A percentile compares a stretch with the other conserved stretches of the same genome.
These are phyloP conservation scores for Debaryomyces maramus DNA, from an alignment of 805 yeast genomes.

Conservation along the genomic window DNA sequence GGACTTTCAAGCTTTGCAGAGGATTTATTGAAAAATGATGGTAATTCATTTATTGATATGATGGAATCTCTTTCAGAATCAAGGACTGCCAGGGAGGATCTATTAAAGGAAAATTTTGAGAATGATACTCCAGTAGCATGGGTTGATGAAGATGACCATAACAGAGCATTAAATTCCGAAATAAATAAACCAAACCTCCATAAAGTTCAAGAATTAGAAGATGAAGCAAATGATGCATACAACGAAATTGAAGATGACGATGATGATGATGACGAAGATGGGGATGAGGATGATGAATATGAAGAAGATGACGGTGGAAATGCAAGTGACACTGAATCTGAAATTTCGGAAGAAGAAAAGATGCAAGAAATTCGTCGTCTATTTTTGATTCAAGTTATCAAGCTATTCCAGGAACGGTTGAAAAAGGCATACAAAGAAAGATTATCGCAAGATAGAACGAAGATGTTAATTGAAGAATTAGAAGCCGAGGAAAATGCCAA, in stretches of 20 bases:
- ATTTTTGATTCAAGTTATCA: constrained; percentile 77
- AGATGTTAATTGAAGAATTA: constrained; percentile 61
- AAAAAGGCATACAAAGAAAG: constrained; percentile 76
- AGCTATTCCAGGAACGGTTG: constrained; percentile 71
- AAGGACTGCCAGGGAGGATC: constrained; percentile 31
- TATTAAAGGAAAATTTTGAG: constrained; percentile 15
- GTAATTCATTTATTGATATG: constrained; percentile 73
- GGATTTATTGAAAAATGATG: constrained; percentile 73
- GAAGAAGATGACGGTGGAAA: constrained; percentile 46
- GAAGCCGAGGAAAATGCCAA: constrained; percentile 68
- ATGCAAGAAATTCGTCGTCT: constrained; percentile 77
- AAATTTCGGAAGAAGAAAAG: constrained; percentile 55
- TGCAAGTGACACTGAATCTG: constrained; percentile 33
- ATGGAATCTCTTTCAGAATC: constrained; percentile 73
- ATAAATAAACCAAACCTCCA: constrained; percentile 1
- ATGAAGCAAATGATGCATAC: constrained; percentile 26
- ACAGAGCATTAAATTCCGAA: not conserved
- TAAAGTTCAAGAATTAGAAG: constrained; percentile 17
- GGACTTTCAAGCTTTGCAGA: constrained; percentile 58
- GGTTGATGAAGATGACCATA: constrained; percentile 21
- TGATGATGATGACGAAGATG: constrained; percentile 28
- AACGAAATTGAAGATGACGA: constrained; percentile 30
- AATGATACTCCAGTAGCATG: constrained; percentile 20
- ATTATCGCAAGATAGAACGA: constrained; percentile 72
- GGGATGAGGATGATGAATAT: constrained; percentile 34